phyloP scores from a whole-genome alignment of 495 filamentous ascomycete genomes.

The Talaromyces ruber region DNA sequence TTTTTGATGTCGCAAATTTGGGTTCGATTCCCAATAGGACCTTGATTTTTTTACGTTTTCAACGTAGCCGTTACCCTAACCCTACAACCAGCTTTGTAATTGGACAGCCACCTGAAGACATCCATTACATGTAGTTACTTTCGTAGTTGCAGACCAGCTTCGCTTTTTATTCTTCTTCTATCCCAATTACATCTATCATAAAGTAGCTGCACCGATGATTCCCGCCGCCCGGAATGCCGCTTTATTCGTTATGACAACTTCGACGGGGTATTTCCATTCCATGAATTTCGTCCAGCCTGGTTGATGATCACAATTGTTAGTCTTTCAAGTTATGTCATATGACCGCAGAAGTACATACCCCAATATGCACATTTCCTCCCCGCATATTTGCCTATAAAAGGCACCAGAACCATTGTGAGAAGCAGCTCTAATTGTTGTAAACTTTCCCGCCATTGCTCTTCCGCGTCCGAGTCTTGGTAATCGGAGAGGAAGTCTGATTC shows the following conservation, averaged over 20 bases:
- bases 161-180: neutral
- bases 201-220: conserved; percentile 57
- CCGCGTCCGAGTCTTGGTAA: conserved; percentile 61
- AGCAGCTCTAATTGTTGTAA: conserved; percentile 89
- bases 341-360: conserved; percentile 44
- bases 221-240: conserved; percentile 56
- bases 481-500: conserved; percentile 46
- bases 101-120: neutral
- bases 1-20: neutral
- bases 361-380: conserved; percentile 93
- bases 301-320: neutral
- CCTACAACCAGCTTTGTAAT: neutral
- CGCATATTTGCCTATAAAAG: conserved; percentile 87
- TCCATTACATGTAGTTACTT: neutral
- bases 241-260: conserved; percentile 48
- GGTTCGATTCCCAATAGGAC: neutral
- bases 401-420: conserved; percentile 86
- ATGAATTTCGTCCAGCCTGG: conserved; percentile 68
- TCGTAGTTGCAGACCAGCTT: neutral
- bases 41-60: neutral
- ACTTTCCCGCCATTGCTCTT: conserved; percentile 87
- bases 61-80: neutral
- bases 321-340: neutral
- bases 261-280: conserved; percentile 70
- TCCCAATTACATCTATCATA: conserved; percentile 35